Conservation (phyloP, 305 asterid genomes). For the Solanum hybrid region DNA sequence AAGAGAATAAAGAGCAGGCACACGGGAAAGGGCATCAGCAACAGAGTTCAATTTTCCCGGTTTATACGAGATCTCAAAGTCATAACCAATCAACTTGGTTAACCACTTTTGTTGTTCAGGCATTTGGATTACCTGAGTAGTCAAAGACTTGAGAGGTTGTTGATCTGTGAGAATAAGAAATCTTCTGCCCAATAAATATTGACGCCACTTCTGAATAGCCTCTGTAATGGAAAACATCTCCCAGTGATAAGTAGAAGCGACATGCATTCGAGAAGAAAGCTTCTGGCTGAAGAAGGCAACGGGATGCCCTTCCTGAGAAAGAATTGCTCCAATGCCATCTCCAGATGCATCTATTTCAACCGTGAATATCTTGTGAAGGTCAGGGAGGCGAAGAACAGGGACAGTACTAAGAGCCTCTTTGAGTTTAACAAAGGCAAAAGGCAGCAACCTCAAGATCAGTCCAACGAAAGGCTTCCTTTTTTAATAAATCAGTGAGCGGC, state of each 20-base stretch:
- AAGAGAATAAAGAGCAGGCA: too few relatives aligned
- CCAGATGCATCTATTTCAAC: too few relatives aligned
- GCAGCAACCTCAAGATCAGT: neutral
- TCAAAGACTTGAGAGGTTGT: too few relatives aligned
- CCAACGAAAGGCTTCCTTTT: neutral
- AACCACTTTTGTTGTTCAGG: neutral
- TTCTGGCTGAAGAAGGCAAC: too few relatives aligned
- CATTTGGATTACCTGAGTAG: neutral
- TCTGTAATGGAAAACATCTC: neutral
- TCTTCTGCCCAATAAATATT: too few relatives aligned
- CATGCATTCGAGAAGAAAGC: neutral
- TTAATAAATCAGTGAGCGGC: neutral
- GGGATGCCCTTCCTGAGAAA: too few relatives aligned
- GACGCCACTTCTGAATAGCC: neutral
- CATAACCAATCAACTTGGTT: neutral
- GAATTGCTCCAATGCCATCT: too few relatives aligned
- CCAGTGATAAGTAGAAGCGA: neutral
- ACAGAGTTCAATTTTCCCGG: neutral
- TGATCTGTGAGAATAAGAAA: too few relatives aligned
- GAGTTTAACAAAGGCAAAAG: neutral
- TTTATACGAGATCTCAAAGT: neutral
- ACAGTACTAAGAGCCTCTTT: neutral
- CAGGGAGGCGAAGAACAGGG: neutral
- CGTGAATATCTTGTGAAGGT: neutral
- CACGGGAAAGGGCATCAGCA: too few relatives aligned